Conservation (phyloP, 768 basidiomycete species). For the Suillus decipiens region DNA sequence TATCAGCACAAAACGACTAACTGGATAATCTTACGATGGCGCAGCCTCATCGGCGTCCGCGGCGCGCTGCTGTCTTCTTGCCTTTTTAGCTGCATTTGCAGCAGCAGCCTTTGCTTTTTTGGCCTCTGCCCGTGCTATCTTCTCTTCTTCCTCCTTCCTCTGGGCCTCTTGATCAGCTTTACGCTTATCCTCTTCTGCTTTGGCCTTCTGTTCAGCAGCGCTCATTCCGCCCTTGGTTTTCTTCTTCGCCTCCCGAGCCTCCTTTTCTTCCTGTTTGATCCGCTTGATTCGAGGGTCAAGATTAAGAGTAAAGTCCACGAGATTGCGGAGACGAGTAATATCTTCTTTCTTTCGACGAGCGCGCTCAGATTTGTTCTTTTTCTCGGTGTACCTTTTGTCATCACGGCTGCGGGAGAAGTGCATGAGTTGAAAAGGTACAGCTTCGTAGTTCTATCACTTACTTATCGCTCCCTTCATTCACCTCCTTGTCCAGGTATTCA, state of each 20-base stretch:
- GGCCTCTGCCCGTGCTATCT: slow-evolving; percentile 68
- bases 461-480: slow-evolving; percentile 97
- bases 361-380: slow-evolving; percentile 99
- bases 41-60: slow-evolving; percentile 35
- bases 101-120: slow-evolving; percentile 86
- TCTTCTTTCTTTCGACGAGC: slow-evolving; percentile 97
- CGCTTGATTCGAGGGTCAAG: slow-evolving; percentile 95
- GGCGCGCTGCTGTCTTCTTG: slow-evolving; percentile 63
- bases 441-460: slow-evolving; percentile 37
- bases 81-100: slow-evolving; percentile 91
- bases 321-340: slow-evolving; percentile 79
- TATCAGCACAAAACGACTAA: neutral
- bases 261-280: slow-evolving; percentile 96
- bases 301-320: slow-evolving; percentile 85
- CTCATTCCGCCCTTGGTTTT: slow-evolving; percentile 45
- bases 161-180: slow-evolving; percentile 73
- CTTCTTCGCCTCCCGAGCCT: slow-evolving; percentile 91
- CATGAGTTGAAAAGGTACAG: neutral
- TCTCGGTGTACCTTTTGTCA: slow-evolving; percentile 98
- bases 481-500: slow-evolving; percentile 98
- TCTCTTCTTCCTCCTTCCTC: slow-evolving; percentile 84
- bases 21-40: slow-evolving; percentile 9
- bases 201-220: slow-evolving; percentile 50
- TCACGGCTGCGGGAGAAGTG: slow-evolving; percentile 69
- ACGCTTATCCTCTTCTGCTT: slow-evolving; percentile 56